These are phyloP conservation scores for Tricharina praecox DNA, from an alignment of 495 filamentous ascomycete genomes.

Conservation along the genomic window DNA sequence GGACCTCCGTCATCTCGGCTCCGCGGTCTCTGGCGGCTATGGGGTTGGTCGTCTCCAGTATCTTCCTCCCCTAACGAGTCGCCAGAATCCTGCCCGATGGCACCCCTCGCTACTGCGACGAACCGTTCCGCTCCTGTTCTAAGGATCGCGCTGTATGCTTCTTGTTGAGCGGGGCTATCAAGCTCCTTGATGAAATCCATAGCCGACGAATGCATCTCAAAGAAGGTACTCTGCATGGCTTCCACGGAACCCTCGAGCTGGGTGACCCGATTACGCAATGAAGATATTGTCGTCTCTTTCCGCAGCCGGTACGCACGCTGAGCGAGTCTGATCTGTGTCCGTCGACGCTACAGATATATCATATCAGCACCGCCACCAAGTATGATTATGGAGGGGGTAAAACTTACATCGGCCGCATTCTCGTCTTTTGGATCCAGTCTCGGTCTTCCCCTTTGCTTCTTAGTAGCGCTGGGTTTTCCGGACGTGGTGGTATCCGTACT, in stretches of 20 bases:
- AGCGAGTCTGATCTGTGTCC: conserved; percentile 75
- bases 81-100: conserved; percentile 27
- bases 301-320: conserved; percentile 71
- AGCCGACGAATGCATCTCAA: conserved; percentile 47
- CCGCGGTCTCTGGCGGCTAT: conserved; percentile 17
- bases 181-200: conserved; percentile 34
- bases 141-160: conserved; percentile 26
- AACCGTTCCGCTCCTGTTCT: conserved; percentile 31
- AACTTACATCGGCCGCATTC: conserved; percentile 30
- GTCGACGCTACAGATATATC: conserved; percentile 56
- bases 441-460: conserved; percentile 45
- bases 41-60: conserved; percentile 24
- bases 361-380: conserved; percentile 10
- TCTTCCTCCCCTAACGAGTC: conserved; percentile 26
- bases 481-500: background rate
- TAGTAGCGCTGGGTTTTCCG: conserved; percentile 9
- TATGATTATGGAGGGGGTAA: background rate
- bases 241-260: conserved; percentile 49
- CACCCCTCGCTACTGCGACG: conserved; percentile 33
- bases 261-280: conserved; percentile 48
- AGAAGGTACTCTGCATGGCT: conserved; percentile 57
- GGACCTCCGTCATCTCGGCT: conserved; percentile 23
- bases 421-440: conserved; percentile 55
- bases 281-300: conserved; percentile 65
- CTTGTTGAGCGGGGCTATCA: background rate